phyloP scores from a whole-genome alignment of 148 eudicot genomes.

The Camellia lanceoleosa region DNA sequence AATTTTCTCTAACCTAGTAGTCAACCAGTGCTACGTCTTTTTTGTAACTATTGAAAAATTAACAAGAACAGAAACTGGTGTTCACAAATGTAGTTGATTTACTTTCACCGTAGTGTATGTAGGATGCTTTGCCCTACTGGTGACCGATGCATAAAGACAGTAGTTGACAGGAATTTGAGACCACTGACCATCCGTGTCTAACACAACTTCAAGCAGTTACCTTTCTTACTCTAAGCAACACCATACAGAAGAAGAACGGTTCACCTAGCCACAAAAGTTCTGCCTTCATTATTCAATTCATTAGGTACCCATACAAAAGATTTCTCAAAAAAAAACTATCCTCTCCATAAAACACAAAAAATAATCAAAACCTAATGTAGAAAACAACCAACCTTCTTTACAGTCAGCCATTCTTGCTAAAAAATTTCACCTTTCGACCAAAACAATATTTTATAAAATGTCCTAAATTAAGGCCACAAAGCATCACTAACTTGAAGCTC shows the following conservation, averaged over 20 bases:
- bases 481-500: too few species aligned
- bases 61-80: not conserved
- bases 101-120: not conserved
- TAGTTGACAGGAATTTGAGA: not conserved
- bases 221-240: too few species aligned
- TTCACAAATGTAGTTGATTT: not conserved
- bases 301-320: too few species aligned
- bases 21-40: not conserved
- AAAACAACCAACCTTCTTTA: too few species aligned
- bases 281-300: not conserved
- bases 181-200: not conserved
- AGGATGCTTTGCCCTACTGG: not conserved
- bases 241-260: not conserved
- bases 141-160: not conserved
- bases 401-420: too few species aligned
- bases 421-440: too few species aligned
- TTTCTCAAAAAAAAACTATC: not conserved
- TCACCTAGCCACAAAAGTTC: not conserved
- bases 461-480: too few species aligned
- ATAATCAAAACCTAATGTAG: too few species aligned
- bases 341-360: not conserved
- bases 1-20: not conserved
- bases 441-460: too few species aligned
- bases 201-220: not conserved
- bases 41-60: not conserved